phyloP scores from a whole-genome alignment of 1,139 yeast genomes.

The Pichia sp. region DNA sequence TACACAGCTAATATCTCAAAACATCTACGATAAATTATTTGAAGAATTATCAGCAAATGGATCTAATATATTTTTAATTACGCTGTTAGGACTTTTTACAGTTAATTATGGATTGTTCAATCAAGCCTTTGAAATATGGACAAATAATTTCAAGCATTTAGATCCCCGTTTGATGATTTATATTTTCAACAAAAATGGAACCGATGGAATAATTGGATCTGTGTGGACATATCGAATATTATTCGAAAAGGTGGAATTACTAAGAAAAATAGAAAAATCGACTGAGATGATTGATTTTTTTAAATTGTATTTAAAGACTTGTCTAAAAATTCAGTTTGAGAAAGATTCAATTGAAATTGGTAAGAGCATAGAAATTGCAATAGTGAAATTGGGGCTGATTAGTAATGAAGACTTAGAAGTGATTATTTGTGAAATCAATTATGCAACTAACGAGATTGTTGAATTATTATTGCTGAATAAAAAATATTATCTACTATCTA shows the following conservation, averaged over 20 bases:
- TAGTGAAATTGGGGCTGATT: slow-evolving; percentile 26
- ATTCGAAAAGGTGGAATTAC: slow-evolving; percentile 23
- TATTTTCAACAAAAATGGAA: slow-evolving; percentile 26
- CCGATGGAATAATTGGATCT: slow-evolving; percentile 31
- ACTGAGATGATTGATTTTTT: slow-evolving; percentile 27
- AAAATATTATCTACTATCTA: slow-evolving; percentile 33
- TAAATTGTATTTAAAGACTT: slow-evolving; percentile 31
- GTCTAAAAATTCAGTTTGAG: slow-evolving; percentile 29
- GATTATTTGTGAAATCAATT: slow-evolving; percentile 18
- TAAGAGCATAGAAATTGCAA: slow-evolving; percentile 37
- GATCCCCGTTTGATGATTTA: slow-evolving; percentile 45
- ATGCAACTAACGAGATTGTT: slow-evolving; percentile 22
- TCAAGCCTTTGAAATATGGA: slow-evolving; percentile 33
- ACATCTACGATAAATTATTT: slow-evolving; percentile 21
- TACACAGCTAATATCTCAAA: slow-evolving; percentile 7
- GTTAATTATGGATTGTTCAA: slow-evolving; percentile 29
- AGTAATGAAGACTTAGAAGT: slow-evolving; percentile 19
- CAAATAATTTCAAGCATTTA: slow-evolving; percentile 24
- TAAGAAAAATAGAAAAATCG: slow-evolving; percentile 19
- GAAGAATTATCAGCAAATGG: slow-evolving; percentile 32
- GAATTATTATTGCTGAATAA: slow-evolving; percentile 26
- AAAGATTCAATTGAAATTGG: slow-evolving; percentile 30
- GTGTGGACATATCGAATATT: slow-evolving; percentile 39
- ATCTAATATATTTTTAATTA: slow-evolving; percentile 30
- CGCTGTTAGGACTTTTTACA: slow-evolving; percentile 33